phyloP scores from a whole-genome alignment of 2,329 filamentous ascomycete species.

The Aspergillus intermedius region DNA sequence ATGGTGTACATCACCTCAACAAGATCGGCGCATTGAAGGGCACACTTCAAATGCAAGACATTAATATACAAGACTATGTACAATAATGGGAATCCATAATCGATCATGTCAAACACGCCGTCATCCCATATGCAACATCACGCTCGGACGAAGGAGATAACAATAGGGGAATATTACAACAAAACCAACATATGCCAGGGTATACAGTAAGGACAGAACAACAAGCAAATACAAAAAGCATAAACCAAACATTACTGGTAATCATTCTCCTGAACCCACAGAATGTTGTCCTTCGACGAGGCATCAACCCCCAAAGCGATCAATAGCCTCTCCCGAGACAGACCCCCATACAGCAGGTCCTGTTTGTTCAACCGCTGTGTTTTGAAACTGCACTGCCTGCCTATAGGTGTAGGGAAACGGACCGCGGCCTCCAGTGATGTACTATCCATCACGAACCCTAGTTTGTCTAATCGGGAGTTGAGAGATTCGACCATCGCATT shows the following conservation, averaged over 20 bases:
- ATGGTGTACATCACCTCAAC: too few species aligned
- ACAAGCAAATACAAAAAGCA: not conserved
- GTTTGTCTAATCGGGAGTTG: conserved; percentile 30
- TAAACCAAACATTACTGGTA: not conserved
- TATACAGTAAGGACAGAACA: not conserved
- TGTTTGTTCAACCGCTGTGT: conserved; percentile 16
- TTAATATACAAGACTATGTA: too few species aligned
- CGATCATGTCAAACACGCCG: too few species aligned
- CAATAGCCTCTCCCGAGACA: conserved; percentile 22
- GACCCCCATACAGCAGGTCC: conserved; percentile 38
- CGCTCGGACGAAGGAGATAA: too few species aligned
- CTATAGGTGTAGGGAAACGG: conserved; percentile 11
- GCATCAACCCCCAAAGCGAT: conserved; percentile 24
- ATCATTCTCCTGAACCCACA: conserved; percentile 19
- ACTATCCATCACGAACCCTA: conserved; percentile 31
- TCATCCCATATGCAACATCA: too few species aligned
- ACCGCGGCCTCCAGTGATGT: conserved; percentile 36
- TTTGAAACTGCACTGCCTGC: conserved; percentile 6
- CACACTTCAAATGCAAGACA: too few species aligned
- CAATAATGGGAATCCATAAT: too few species aligned
- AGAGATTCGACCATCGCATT: conserved; percentile 37
- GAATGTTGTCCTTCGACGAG: conserved; percentile 17
- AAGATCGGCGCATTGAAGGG: too few species aligned
- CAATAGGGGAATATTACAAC: too few species aligned
- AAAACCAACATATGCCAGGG: not conserved